Percentiles rank a stretch among this genome's conserved stretches.
These are phyloP conservation scores for Russula earlei DNA, from an alignment of 768 basidiomycete species.

Conservation along the genomic window DNA sequence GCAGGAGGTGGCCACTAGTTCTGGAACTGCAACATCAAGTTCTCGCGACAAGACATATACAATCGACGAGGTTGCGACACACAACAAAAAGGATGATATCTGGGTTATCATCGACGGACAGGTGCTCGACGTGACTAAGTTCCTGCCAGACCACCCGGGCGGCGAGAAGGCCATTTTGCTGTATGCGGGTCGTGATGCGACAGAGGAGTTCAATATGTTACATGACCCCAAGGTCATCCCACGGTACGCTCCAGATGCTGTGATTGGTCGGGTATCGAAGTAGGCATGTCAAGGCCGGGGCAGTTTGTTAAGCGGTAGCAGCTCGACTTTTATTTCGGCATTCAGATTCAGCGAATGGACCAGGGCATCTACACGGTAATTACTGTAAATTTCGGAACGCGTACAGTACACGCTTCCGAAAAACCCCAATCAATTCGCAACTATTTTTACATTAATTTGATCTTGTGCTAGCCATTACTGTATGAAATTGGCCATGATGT, in stretches of 20 bases:
- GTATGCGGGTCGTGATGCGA: conserved; percentile 86
- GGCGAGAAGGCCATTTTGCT: conserved; percentile 85
- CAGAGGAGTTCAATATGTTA: conserved; percentile 92
- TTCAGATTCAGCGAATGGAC: neutral
- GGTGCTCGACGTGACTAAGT: conserved; percentile 78
- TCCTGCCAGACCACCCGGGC: conserved; percentile 85
- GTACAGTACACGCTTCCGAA: too few relatives aligned
- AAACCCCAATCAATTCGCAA: too few relatives aligned
- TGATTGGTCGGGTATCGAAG: conserved; percentile 72
- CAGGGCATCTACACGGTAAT: too few relatives aligned
- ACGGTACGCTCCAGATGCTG: conserved; percentile 75
- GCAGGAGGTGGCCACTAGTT: neutral
- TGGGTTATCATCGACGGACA: conserved; percentile 93
- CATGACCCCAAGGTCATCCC: conserved; percentile 83
- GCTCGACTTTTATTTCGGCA: neutral
- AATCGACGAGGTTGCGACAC: conserved; percentile 72
- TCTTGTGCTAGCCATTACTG: too few relatives aligned
- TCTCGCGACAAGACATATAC: conserved; percentile 32
- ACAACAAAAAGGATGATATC: conserved; percentile 87
- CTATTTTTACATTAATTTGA: too few relatives aligned
- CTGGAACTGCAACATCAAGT: conserved; percentile 19
- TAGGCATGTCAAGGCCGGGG: conserved; percentile 25
- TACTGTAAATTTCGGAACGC: too few relatives aligned
- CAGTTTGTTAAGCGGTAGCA: neutral
- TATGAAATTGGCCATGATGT: too few relatives aligned